Evolutionary conservation across 257 asterid species (phyloP), one percentile per base, ranked within the genome.

Genomic region (Craterostigma plantagineum): DNA sequence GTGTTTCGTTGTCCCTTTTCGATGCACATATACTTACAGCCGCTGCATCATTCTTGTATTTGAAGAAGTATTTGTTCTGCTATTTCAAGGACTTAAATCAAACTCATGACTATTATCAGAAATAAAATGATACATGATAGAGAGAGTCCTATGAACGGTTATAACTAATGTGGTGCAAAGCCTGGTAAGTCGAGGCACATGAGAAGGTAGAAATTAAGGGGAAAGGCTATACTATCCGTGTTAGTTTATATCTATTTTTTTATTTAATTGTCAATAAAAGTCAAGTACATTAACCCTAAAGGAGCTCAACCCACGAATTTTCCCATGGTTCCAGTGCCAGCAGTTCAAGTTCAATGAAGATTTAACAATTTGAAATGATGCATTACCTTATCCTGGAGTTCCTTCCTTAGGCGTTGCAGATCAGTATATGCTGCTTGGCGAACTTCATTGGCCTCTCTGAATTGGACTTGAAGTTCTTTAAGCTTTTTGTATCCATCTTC

Each of bases 361-460:
- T 36, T 1, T 36, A 36, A 9, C 11, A 36, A n/a, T 13, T 8
- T 13, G 30, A 7, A 27, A 13, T 43, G 53, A 49, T 46, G 36
- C 46, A 35, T 39, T 62, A 90, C 95, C 95, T 79, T 83, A 65
- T 72, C 73, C 8, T 55, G 60, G 30, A 79, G 54, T 39, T 66
- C 79, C 56, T 53, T 75, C 53, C 66, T 79, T 70, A 83, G 63
- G 63, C 65, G 56, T 54, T 60, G 82, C 70, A 73, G 70, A 55
- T 66, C 59, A 23, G 45, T 63, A 68, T 70, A 83, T 50, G 95
- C 91, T 35, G 57, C 79, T 63, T 90, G 95, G 48, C 95, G 95
- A 65, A 70, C 68, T 47, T 68, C 91, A 70, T 79, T 62, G 36
- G 98, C 98, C 55, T 72, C 92, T 49, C 67, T 70, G 58, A 68